Evolutionary conservation across 1,139 yeast genomes (phyloP).

Genomic region (Debaryomyces fabryi): DNA sequence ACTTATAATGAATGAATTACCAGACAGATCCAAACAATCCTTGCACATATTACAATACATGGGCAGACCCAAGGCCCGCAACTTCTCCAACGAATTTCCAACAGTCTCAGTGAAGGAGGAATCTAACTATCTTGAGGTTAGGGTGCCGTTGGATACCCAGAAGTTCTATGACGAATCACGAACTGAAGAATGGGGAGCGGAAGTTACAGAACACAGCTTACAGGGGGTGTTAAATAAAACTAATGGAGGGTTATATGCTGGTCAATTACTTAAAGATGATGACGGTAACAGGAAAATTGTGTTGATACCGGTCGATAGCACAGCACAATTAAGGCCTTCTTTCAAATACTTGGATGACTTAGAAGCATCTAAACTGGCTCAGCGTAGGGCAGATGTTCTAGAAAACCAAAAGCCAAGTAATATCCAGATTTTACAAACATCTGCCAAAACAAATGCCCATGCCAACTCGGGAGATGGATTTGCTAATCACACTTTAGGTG

Average conservation of each 20-base stretch:
- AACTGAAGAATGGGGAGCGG: constrained; percentile 63
- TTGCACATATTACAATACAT: constrained; percentile 66
- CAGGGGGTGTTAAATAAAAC: constrained; percentile 66
- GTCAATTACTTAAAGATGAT: constrained; percentile 28
- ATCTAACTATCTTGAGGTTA: constrained; percentile 62
- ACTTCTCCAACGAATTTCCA: constrained; percentile 46
- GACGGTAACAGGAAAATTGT: constrained; percentile 47
- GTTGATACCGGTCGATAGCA: constrained; percentile 64
- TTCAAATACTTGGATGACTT: constrained; percentile 73
- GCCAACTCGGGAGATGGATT: constrained; percentile 80
- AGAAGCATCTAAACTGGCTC: constrained; percentile 32
- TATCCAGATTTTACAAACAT: constrained; percentile 47
- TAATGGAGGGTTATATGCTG: constrained; percentile 53
- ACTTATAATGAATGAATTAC: constrained; percentile 33
- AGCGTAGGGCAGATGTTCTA: constrained; percentile 23
- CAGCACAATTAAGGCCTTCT: constrained; percentile 80
- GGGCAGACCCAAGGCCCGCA: constrained; percentile 58
- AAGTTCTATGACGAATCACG: constrained; percentile 67
- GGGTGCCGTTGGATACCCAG: constrained; percentile 66
- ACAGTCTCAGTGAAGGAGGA: constrained; percentile 63
- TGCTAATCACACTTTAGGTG: constrained; percentile 66
- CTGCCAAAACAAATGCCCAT: constrained; percentile 52
- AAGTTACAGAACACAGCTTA: constrained; percentile 60
- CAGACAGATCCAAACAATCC: constrained; percentile 9
- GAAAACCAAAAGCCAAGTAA: constrained; percentile 42